Percentiles rank a stretch among this genome's conserved stretches.
Conservation (phyloP, 331 rosid genomes). For the Spiraea crenata region DNA sequence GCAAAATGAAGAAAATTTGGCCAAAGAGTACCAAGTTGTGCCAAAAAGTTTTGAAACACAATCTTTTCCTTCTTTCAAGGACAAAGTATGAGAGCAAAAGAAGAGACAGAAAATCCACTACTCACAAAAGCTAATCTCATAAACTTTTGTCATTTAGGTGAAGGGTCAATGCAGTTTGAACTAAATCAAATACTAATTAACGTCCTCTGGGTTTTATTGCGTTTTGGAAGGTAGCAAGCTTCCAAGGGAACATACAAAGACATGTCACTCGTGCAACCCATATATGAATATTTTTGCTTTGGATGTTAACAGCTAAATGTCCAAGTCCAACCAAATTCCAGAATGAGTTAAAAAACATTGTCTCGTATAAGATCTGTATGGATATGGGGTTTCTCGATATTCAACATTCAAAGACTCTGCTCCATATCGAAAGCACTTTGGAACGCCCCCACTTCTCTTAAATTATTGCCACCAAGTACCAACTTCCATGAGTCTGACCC, state of each 20-base stretch:
- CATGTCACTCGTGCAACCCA: slow-evolving; percentile 30
- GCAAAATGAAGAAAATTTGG: too few species aligned
- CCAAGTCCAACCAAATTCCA: slow-evolving; percentile 2
- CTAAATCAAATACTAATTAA: not conserved
- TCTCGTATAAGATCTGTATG: slow-evolving; percentile 9
- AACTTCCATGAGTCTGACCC: slow-evolving; percentile 23
- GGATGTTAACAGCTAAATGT: not conserved
- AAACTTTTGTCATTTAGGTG: too few species aligned
- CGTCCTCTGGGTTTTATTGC: not conserved
- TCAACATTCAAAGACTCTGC: not conserved
- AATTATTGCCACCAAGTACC: slow-evolving; percentile 26
- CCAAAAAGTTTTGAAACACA: not conserved
- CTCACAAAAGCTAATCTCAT: too few species aligned
- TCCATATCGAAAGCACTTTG: slow-evolving; percentile 18
- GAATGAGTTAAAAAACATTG: slow-evolving; percentile 4
- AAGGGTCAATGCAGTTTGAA: too few species aligned
- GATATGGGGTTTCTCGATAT: not conserved
- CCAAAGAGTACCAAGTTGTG: not conserved
- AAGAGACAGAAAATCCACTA: not conserved
- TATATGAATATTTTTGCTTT: not conserved
- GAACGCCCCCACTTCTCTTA: slow-evolving; percentile 18
- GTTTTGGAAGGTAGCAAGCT: slow-evolving; percentile 24
- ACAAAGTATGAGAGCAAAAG: not conserved
- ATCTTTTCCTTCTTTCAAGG: not conserved
- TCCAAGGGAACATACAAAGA: slow-evolving; percentile 23